phyloP scores from a whole-genome alignment of 164 flowering plant species.

The Amborella trichopoda region DNA sequence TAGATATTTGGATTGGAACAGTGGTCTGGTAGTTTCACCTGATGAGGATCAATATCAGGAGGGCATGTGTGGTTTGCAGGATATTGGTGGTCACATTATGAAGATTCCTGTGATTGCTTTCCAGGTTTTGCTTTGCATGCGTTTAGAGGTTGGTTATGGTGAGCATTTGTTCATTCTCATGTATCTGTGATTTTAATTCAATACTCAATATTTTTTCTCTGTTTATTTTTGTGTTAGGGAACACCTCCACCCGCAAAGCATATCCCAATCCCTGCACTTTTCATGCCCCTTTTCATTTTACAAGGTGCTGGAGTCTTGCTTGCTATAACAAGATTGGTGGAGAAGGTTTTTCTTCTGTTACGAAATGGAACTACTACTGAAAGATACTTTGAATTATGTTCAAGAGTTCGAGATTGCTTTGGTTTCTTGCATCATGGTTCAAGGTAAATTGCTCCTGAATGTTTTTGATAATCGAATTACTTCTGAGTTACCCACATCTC shows the following conservation, averaged over 20 bases:
- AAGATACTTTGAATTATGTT: conserved; percentile 35
- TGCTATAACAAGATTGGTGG: conserved; percentile 53
- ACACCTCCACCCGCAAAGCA: conserved; percentile 52
- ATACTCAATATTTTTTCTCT: conserved; percentile 1
- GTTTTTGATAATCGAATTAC: no score
- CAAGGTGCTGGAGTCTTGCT: conserved; percentile 77
- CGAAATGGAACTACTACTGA: conserved; percentile 30
- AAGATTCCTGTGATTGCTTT: conserved; percentile 68
- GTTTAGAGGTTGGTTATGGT: conserved; percentile 92
- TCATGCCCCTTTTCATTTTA: conserved; percentile 60
- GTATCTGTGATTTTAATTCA: neutral
- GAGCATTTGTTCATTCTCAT: conserved; percentile 1
- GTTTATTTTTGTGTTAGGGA: conserved; percentile 38
- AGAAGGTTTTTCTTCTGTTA: conserved; percentile 49
- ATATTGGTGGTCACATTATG: conserved; percentile 89
- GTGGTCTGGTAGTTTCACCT: conserved; percentile 48
- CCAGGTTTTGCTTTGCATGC: conserved; percentile 80
- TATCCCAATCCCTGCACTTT: conserved; percentile 44
- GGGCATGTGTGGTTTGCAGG: conserved; percentile 51
- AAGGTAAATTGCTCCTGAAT: conserved; percentile 38
- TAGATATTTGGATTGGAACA: conserved; percentile 64
- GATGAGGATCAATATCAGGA: conserved; percentile 44
- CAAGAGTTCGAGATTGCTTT: conserved; percentile 46
- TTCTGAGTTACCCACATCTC: no score
- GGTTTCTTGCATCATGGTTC: conserved; percentile 82